phyloP scores from a whole-genome alignment of 495 filamentous ascomycete species.

The Aspergillus panamensis region DNA sequence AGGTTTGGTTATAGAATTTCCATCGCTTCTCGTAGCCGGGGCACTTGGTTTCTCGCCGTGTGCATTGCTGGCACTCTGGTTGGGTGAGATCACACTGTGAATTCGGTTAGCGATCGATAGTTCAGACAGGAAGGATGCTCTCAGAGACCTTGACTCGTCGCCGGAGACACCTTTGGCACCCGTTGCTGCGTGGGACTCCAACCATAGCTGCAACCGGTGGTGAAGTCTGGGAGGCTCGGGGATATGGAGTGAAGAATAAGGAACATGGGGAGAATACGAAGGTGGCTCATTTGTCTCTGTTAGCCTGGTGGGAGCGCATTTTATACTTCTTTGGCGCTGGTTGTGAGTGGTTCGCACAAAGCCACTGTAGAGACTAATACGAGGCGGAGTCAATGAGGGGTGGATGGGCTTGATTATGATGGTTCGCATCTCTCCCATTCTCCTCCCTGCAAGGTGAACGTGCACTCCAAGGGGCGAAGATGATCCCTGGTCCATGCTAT shows the following conservation, averaged over 20 bases:
- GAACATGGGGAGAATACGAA: slow-evolving; percentile 17
- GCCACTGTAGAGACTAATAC: background rate
- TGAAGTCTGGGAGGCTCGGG: background rate
- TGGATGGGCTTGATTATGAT: too few species aligned
- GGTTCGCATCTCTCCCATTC: too few species aligned
- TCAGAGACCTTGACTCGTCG: slow-evolving; percentile 27
- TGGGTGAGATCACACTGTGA: slow-evolving; percentile 25
- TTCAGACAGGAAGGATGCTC: background rate
- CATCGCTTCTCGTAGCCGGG: slow-evolving; percentile 26
- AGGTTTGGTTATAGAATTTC: slow-evolving; percentile 19
- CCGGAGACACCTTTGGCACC: slow-evolving; percentile 18
- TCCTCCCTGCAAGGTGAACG: too few species aligned
- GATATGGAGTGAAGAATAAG: background rate
- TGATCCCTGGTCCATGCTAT: background rate
- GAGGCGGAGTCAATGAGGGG: too few species aligned
- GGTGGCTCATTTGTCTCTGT: background rate
- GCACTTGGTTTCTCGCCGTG: slow-evolving; percentile 21
- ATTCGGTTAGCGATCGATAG: background rate
- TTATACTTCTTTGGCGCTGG: too few species aligned
- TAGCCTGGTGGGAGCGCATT: background rate
- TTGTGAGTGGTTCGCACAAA: background rate
- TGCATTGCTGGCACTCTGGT: slow-evolving; percentile 25
- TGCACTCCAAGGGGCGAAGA: background rate
- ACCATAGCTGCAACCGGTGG: slow-evolving; percentile 7
- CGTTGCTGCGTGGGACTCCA: slow-evolving; percentile 15